Conservation (phyloP, 192 early-diverging fungal genomes). For the Ambispora gerdemannii region DNA sequence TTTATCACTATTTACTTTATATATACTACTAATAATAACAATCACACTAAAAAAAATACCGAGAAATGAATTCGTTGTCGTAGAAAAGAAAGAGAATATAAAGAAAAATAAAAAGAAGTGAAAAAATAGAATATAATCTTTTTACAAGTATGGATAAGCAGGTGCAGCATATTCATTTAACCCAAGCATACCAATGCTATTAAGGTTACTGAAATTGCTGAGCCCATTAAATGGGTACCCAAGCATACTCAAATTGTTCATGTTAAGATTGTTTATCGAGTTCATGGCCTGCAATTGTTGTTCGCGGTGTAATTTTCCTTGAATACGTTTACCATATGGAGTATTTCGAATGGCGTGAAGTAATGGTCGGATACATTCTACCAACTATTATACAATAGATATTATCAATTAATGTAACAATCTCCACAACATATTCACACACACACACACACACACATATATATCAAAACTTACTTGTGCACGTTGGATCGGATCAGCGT, state of each 20-base stretch:
- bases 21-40: too few species aligned
- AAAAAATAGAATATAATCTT: not conserved
- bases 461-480: constrained; percentile 38
- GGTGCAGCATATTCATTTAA: constrained; percentile 46
- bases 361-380: constrained; percentile 78
- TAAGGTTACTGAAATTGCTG: constrained; percentile 20
- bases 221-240: constrained; percentile 24
- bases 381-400: constrained; percentile 43
- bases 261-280: constrained; percentile 30
- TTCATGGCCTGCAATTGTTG: constrained; percentile 43
- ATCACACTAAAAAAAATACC: too few species aligned
- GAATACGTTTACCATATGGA: constrained; percentile 86
- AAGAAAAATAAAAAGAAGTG: not conserved
- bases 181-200: constrained; percentile 43
- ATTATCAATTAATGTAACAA: not conserved
- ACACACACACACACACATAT: not conserved
- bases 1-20: too few species aligned
- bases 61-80: too few species aligned
- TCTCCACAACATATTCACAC: not conserved
- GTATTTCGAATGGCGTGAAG: constrained; percentile 80
- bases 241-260: constrained; percentile 32
- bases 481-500: constrained; percentile 69
- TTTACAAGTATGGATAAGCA: constrained; percentile 44
- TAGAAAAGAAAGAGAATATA: not conserved
- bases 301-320: constrained; percentile 70